Percentiles rank a stretch among this genome's conserved stretches.
phyloP scores from a whole-genome alignment of 2,329 filamentous ascomycete species.

The Cladosporium sp. region DNA sequence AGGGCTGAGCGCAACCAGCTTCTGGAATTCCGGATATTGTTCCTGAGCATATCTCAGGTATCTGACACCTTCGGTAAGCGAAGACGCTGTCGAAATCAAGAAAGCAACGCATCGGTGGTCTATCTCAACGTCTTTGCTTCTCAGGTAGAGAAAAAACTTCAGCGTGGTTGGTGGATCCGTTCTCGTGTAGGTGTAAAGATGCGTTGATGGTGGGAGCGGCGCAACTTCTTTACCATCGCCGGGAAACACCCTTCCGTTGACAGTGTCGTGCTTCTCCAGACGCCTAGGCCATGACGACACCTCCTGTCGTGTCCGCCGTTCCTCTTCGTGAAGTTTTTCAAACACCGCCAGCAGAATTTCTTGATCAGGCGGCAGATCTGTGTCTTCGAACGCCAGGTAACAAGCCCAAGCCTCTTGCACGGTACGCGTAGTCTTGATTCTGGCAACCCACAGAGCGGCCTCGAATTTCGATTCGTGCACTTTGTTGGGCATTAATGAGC shows the following conservation, averaged over 20 bases:
- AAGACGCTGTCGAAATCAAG: constrained; percentile 49
- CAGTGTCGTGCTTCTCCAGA: too few relatives aligned
- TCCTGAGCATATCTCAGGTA: constrained; percentile 37
- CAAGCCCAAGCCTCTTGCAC: constrained; percentile 60
- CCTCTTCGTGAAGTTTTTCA: constrained; percentile 45
- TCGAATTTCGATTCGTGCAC: background rate
- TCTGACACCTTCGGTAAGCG: constrained; percentile 41
- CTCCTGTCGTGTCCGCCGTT: background rate
- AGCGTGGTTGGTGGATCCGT: constrained; percentile 53
- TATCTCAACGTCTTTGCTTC: constrained; percentile 43
- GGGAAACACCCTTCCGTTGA: constrained; percentile 30
- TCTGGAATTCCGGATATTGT: constrained; percentile 13
- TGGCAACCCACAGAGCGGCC: constrained; percentile 47
- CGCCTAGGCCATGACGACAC: too few relatives aligned
- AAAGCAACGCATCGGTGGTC: constrained; percentile 47
- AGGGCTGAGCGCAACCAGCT: constrained; percentile 7
- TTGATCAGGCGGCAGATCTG: constrained; percentile 29
- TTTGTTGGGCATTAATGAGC: constrained; percentile 36
- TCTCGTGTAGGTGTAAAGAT: constrained; percentile 61
- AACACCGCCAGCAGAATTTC: constrained; percentile 52
- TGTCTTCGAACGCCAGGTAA: constrained; percentile 51
- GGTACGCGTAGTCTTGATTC: constrained; percentile 55
- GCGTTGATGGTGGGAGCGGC: constrained; percentile 51
- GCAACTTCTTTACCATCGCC: constrained; percentile 55
- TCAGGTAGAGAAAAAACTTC: constrained; percentile 56